Base-by-base conservation (phyloP, 192 early-diverging fungal species). In the Nowakowskiella sp. region DNA sequence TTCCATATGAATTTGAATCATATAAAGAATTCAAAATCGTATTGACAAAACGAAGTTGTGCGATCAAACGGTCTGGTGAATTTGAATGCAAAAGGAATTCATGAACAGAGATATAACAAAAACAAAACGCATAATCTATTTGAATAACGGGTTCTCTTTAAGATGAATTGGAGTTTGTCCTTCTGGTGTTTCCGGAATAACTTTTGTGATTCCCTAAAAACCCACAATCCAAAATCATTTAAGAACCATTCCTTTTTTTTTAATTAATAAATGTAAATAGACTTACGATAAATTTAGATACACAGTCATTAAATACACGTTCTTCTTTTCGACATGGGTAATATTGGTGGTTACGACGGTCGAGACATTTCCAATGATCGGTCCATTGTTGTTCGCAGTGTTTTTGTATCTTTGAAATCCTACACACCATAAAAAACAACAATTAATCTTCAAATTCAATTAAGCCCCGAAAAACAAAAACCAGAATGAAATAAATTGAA, bases 351-450 rank as follows among this genome's bases (percentile, higher is more conserved):
- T 97, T 97, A 60, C 90, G 86, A 53, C 68, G 72, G 55, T 97
- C 94, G 47, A 95, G 69, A 60, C 92, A 95, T 55, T 89, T 68
- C 85, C 90, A 97, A 67, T 97, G 92, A 29, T 78, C 73, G 8
- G 80, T 80, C 76, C 91, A 95, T 59, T 91, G 80, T 49, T 77
- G 68, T 50, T 80, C 82, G 67, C 94, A 97, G 72, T 93, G 85
- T 44, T 80, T 81, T 67, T 91, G 84, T 54, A 97, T 76, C 68
- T 93, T 91, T 43, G 76, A 58, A 64, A 94, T 74, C 16, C 89
- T 92, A 65, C 6, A 51, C 10, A 31, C 16, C 23, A 13, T 3
- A 22, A 9, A 9, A 22, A 53, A 13, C 7, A 60, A 27, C 7
- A 23, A 53, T 22, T 9, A 44, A 44, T 25, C 13, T 10, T 43